phyloP scores from a whole-genome alignment of 1,284 basidiomycete genomes.

The Heliocybe sulcata region DNA sequence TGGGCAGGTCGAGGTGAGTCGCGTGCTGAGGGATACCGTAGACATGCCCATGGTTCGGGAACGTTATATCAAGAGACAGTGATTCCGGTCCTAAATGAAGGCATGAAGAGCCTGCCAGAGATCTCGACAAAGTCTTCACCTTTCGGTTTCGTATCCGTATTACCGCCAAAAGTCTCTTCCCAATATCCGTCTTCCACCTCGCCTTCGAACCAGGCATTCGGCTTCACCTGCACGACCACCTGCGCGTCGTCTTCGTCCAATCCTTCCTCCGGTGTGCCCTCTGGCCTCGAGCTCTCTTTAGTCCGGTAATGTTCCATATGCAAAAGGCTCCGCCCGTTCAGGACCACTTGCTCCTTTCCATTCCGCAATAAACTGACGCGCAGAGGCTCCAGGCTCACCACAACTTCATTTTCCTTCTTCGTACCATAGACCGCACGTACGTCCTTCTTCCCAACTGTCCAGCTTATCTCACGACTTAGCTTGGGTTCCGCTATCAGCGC shows the following conservation, averaged over 20 bases:
- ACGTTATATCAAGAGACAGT: constrained; percentile 86
- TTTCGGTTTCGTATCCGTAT: constrained; percentile 93
- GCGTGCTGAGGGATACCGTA: constrained; percentile 98
- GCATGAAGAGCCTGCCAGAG: constrained; percentile 4
- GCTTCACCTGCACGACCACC: constrained; percentile 47
- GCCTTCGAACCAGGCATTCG: constrained; percentile 81
- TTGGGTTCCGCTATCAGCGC: constrained; percentile 67
- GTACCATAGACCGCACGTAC: constrained; percentile 50
- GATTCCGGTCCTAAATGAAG: constrained; percentile 78
- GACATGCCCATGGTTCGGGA: constrained; percentile 85
- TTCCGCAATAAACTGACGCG: constrained; percentile 64
- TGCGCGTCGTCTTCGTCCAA: constrained; percentile 39
- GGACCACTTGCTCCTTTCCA: constrained; percentile 77
- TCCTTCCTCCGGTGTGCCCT: constrained; percentile 27
- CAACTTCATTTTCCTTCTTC: constrained; percentile 56
- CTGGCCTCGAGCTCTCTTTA: constrained; percentile 37
- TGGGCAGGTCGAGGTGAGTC: constrained; percentile 82
- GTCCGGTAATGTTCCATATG: constrained; percentile 97
- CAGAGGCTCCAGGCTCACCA: constrained; percentile 69
- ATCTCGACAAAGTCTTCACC: constrained; percentile 38
- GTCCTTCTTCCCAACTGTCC: constrained; percentile 57
- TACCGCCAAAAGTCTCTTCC: constrained; percentile 84
- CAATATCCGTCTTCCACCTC: constrained; percentile 79
- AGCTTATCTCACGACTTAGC: constrained; percentile 45
- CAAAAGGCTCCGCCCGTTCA: constrained; percentile 87